Base-by-base conservation (phyloP, 1,284 basidiomycete genomes). In the Tylopilus sp. region DNA sequence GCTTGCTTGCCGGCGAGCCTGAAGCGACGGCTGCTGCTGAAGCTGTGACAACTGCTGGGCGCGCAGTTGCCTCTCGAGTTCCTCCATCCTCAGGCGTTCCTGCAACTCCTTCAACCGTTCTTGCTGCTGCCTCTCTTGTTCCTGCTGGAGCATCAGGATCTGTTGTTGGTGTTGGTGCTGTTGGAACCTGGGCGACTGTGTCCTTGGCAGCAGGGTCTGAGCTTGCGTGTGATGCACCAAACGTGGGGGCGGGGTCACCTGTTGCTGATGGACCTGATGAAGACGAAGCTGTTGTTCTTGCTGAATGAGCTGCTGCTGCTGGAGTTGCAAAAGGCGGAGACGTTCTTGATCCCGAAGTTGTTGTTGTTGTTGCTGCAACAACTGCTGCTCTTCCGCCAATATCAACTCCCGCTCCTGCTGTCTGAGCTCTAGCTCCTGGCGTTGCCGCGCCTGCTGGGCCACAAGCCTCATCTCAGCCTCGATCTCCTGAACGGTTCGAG, bases 401-500 rank as follows among this genome's bases (percentile, higher is more conserved):
- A 68, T 62, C 19, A 70, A 55, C 41, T 69, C 64, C 23, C 66
- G 63, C 37, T 66, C 70, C 33, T 60, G 60, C 33, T 67, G 65
- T 37, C 68, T 66, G 25, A 71, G 63, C 39, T 67, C 64, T 4
- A 61, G 56, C 29, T 71, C 67, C 48, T 73, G 63, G 31, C 67
- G 64, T 47, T 70, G 69, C 38, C 73, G 67, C 36, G 69, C 61
- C 53, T 74, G 75, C 50, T 78, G 78, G 39, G 75, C 74, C 36
- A 74, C 74, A 8, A 76, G 73, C 10, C 76, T 74, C 87, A 96
- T 91, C 68, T 98, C 92, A 4, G 89, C 87, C 67, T 99, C 96
- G 54, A 98, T 91, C 66, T 98, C 93, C 56, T 94, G 90, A 23
- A 98, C 69, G 0, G 92, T 96, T 49, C 87, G 82, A 28, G 82